Evolutionary conservation across 352 stramenopile species (phyloP).

Genomic region (Achlya hypogyna): DNA sequence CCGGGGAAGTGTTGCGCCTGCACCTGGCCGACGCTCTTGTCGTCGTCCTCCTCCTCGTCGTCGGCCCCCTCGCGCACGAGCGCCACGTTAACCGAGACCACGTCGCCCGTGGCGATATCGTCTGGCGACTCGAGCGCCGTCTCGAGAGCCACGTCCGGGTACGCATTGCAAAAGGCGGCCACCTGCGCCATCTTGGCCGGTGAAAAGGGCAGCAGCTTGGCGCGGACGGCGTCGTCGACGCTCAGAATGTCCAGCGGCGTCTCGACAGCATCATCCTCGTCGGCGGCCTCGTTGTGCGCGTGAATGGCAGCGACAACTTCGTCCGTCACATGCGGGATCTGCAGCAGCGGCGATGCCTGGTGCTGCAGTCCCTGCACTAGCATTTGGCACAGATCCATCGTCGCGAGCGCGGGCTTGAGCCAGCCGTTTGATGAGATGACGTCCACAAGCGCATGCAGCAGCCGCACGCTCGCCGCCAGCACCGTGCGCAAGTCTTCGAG

Average conservation of each 20-base stretch:
- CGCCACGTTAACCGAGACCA: slow-evolving; percentile 81
- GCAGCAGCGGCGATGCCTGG: slow-evolving; percentile 92
- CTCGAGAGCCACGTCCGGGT: slow-evolving; percentile 95
- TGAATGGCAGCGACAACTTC: slow-evolving; percentile 65
- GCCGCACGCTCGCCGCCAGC: slow-evolving; percentile 83
- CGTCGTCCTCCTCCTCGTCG: slow-evolving; percentile 85
- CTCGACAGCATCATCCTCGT: slow-evolving; percentile 64
- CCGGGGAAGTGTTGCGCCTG: slow-evolving; percentile 63
- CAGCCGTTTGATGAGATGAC: slow-evolving; percentile 98
- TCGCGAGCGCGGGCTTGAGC: slow-evolving; percentile 96
- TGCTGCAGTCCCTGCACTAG: slow-evolving; percentile 98
- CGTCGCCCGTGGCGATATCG: slow-evolving; percentile 84
- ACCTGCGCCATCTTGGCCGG: slow-evolving; percentile 93
- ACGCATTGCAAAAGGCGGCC: slow-evolving; percentile 99
- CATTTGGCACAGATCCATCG: slow-evolving; percentile 99
- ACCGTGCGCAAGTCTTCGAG: slow-evolving; percentile 88
- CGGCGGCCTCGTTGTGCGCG: slow-evolving; percentile 35
- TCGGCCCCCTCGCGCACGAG: slow-evolving; percentile 91
- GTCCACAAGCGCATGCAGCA: slow-evolving; percentile 98
- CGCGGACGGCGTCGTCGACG: slow-evolving; percentile 89
- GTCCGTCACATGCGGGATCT: slow-evolving; percentile 95
- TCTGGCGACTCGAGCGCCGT: slow-evolving; percentile 89
- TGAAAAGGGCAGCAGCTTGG: slow-evolving; percentile 83
- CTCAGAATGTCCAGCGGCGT: slow-evolving; percentile 71
- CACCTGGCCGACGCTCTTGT: slow-evolving; percentile 47